Conservation (phyloP, 352 stramenopile genomes). For the Pythium grandisporangium region DNA sequence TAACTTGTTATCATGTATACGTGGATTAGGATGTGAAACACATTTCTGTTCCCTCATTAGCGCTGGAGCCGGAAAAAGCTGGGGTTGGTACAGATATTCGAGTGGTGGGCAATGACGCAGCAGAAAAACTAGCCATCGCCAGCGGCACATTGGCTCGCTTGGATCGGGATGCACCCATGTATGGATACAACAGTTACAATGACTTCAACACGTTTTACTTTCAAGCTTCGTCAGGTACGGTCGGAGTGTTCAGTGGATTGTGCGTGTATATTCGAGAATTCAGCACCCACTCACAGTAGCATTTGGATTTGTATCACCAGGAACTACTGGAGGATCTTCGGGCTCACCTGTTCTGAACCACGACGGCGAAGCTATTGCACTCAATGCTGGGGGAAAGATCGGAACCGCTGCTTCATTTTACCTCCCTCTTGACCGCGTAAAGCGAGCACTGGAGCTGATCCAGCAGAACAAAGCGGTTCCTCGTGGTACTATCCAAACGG, state of each 20-base stretch:
- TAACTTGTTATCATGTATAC: no score
- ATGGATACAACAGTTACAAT: constrained; percentile 88
- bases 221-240: constrained; percentile 67
- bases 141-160: constrained; percentile 87
- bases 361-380: constrained; percentile 80
- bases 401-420: constrained; percentile 87
- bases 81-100: constrained; percentile 89
- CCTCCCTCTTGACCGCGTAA: constrained; percentile 83
- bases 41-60: constrained; percentile 67
- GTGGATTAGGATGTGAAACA: constrained; percentile 79
- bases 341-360: constrained; percentile 85
- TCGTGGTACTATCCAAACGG: constrained; percentile 82
- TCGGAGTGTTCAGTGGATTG: not conserved
- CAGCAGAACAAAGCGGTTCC: constrained; percentile 56
- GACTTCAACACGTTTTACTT: constrained; percentile 95
- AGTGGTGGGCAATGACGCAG: constrained; percentile 89
- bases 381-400: constrained; percentile 89
- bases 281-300: no score
- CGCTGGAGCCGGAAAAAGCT: constrained; percentile 73
- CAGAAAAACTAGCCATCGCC: constrained; percentile 89
- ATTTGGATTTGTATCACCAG: no score
- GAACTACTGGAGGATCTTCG: constrained; percentile 78
- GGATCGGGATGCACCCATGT: constrained; percentile 85
- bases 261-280: no score
- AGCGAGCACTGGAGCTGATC: constrained; percentile 79